A percentile compares a stretch with the other conserved stretches of the same genome.
phyloP scores from a whole-genome alignment of 257 asterid species.

The Fraxinus americana region DNA sequence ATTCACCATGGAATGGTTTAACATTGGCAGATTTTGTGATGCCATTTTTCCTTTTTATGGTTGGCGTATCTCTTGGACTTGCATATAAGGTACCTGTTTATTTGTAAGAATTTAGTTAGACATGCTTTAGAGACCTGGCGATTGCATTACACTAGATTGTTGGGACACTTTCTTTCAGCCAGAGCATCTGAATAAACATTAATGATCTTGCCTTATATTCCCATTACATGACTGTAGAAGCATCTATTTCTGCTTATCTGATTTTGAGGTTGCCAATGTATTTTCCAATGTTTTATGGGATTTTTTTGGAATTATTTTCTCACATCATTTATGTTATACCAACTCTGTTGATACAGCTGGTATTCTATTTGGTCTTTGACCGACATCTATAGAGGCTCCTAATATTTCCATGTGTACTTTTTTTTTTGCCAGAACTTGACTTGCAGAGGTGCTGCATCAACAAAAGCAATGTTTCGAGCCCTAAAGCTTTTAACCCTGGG shows the following conservation, averaged over 20 bases:
- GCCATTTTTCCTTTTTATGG: constrained; percentile 82
- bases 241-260: neutral
- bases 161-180: constrained; percentile 30
- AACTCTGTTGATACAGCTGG: neutral
- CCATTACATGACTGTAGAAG: neutral
- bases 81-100: constrained; percentile 58
- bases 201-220: neutral
- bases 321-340: neutral
- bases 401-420: constrained; percentile 17
- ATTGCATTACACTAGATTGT: constrained; percentile 61
- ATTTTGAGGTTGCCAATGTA: neutral
- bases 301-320: neutral
- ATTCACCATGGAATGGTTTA: constrained; percentile 76
- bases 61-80: constrained; percentile 70
- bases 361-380: neutral
- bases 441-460: constrained; percentile 48
- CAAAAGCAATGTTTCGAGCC: constrained; percentile 49
- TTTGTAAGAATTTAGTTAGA: neutral
- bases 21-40: constrained; percentile 76
- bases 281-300: neutral
- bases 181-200: constrained; percentile 6
- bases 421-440: constrained; percentile 43
- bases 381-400: neutral
- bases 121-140: constrained; percentile 63
- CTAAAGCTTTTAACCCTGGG: constrained; percentile 57